A percentile compares a stretch with the other conserved stretches of the same genome.
These are phyloP conservation scores for Dioszegia aurantiaca DNA, from an alignment of 768 basidiomycete species.

Conservation along the genomic window DNA sequence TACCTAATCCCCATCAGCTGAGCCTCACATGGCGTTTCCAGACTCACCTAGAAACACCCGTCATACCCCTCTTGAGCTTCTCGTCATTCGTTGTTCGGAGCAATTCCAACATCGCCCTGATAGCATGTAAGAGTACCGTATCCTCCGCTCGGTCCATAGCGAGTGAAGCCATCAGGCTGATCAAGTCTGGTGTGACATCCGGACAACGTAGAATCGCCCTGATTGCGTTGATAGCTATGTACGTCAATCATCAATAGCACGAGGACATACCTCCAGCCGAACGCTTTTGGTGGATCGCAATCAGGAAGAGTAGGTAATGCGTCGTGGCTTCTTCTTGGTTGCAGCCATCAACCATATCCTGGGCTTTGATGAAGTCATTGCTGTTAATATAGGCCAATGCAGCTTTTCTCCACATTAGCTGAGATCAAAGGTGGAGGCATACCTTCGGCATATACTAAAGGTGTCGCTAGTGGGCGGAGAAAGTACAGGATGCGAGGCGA, in stretches of 20 bases:
- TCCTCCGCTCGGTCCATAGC: not conserved
- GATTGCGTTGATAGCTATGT: conserved; percentile 9
- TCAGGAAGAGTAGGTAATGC: conserved; percentile 19
- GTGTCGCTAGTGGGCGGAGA: not conserved
- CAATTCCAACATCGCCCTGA: conserved; percentile 2
- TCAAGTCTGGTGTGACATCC: not conserved
- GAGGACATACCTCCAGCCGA: conserved; percentile 6
- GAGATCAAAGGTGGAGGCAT: not conserved
- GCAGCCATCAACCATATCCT: conserved; percentile 12
- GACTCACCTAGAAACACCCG: conserved; percentile 1
- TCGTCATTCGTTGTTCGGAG: not conserved
- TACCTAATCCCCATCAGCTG: conserved; percentile 6
- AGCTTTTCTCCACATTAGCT: conserved; percentile 12
- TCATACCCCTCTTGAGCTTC: not conserved
- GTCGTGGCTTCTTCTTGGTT: conserved; percentile 10
- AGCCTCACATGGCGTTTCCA: not conserved
- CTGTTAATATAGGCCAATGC: conserved; percentile 7
- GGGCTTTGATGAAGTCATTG: not conserved
- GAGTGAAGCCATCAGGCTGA: not conserved
- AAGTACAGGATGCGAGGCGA: conserved; percentile 4
- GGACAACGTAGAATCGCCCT: conserved; percentile 7
- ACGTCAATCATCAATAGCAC: not conserved
- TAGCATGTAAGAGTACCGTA: not conserved
- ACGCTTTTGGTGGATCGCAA: conserved; percentile 10
- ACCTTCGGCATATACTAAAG: conserved; percentile 1